These are phyloP conservation scores for Fraxinus xanthoxyloides DNA, from an alignment of 305 asterid species.

Conservation along the genomic window DNA sequence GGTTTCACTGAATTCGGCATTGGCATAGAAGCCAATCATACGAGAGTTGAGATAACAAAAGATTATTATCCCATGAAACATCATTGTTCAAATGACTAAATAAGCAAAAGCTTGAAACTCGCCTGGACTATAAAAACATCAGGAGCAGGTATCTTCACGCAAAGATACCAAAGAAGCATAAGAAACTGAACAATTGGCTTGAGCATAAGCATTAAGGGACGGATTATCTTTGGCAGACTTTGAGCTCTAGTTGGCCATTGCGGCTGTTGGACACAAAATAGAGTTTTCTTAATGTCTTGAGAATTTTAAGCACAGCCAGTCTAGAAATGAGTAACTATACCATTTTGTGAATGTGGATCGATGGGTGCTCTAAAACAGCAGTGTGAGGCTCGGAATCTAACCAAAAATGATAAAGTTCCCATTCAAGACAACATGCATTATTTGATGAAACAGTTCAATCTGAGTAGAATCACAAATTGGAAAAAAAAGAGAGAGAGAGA, in stretches of 20 bases:
- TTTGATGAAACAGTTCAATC: neutral
- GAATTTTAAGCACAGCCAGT: constrained; percentile 15
- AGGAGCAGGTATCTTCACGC: constrained; percentile 78
- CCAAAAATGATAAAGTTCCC: constrained; percentile 22
- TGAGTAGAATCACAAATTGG: neutral
- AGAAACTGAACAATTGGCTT: constrained; percentile 79
- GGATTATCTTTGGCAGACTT: constrained; percentile 64
- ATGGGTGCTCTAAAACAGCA: constrained; percentile 61
- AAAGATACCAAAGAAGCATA: constrained; percentile 86
- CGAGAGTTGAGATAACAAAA: neutral
- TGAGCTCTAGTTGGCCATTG: constrained; percentile 71
- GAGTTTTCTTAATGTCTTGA: constrained; percentile 16
- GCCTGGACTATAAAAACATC: constrained; percentile 89
- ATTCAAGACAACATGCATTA: constrained; percentile 18
- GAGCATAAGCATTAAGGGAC: constrained; percentile 66
- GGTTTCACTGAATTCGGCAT: neutral
- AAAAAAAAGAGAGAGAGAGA: too few relatives aligned
- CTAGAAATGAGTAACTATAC: constrained; percentile 38
- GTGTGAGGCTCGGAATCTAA: constrained; percentile 82
- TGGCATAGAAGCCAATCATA: neutral
- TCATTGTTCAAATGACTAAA: neutral
- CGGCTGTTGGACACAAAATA: constrained; percentile 45
- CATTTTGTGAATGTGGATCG: constrained; percentile 77
- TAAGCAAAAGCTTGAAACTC: constrained; percentile 27
- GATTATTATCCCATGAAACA: neutral